Percentiles rank a stretch among this genome's conserved stretches.
phyloP scores from a whole-genome alignment of 78 protist genomes.

The Cyanophora paradoxa region DNA sequence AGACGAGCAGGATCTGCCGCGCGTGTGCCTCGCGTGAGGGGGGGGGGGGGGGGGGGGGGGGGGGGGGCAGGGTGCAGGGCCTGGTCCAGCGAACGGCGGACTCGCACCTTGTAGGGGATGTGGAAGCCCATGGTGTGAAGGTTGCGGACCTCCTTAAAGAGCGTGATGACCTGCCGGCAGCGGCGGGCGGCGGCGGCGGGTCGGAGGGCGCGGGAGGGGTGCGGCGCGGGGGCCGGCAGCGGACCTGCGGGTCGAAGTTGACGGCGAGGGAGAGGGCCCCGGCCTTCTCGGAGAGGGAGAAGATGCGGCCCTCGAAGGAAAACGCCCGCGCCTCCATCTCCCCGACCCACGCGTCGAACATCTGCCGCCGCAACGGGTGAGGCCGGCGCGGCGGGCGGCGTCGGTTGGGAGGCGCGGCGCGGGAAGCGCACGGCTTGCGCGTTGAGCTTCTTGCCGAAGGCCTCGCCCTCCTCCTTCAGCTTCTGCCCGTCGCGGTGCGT shows the following conservation, averaged over 20 bases:
- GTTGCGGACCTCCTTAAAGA: conserved; percentile 78
- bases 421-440: too few species aligned
- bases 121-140: conserved; percentile 63
- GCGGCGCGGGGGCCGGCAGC: too few species aligned
- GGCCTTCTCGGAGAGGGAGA: conserved; percentile 35
- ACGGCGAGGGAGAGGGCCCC: conserved; percentile 46
- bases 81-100: background rate
- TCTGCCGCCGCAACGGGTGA: too few species aligned
- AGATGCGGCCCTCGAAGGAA: conserved; percentile 52
- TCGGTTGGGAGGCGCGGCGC: too few species aligned
- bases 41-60: background rate
- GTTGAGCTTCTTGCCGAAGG: conserved; percentile 17
- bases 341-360: conserved; percentile 39
- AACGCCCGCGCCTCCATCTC: conserved; percentile 35
- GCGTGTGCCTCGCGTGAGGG: too few species aligned
- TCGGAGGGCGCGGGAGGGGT: too few species aligned
- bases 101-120: conserved; percentile 37
- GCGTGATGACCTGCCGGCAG: conserved; percentile 29
- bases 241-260: conserved; percentile 61
- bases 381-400: too few species aligned
- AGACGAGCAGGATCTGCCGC: conserved; percentile 16
- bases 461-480: conserved; percentile 29
- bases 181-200: conserved; percentile 64
- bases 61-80: background rate
- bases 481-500: conserved; percentile 62